phyloP scores from a whole-genome alignment of 768 basidiomycete genomes.

The Trametes maxima region DNA sequence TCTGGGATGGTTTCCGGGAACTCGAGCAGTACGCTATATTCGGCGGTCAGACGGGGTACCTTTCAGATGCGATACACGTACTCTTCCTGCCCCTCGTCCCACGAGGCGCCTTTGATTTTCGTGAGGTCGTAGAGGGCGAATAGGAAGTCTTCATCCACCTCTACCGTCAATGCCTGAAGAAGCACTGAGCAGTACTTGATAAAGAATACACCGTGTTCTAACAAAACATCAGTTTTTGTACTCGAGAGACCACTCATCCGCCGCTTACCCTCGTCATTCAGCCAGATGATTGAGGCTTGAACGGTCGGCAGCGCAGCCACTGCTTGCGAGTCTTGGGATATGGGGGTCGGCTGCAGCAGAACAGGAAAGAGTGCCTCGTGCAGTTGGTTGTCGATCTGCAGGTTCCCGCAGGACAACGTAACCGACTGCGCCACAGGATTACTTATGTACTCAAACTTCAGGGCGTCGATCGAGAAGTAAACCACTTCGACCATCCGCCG shows the following conservation, averaged over 20 bases:
- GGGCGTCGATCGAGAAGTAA: slow-evolving; percentile 75
- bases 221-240: not conserved
- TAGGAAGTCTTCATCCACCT: slow-evolving; percentile 96
- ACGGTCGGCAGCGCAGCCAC: slow-evolving; percentile 86
- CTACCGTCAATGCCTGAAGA: slow-evolving; percentile 91
- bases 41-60: not conserved
- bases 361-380: slow-evolving; percentile 96
- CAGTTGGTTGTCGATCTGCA: slow-evolving; percentile 97
- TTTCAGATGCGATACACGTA: slow-evolving; percentile 39
- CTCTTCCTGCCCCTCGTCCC: slow-evolving; percentile 81
- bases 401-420: slow-evolving; percentile 77
- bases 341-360: slow-evolving; percentile 89
- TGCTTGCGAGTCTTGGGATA: slow-evolving; percentile 72
- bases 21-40: slow-evolving; percentile 67
- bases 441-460: slow-evolving; percentile 85
- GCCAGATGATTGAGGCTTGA: slow-evolving; percentile 83
- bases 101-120: slow-evolving; percentile 88
- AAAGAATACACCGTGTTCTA: slow-evolving; percentile 98
- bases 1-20: slow-evolving; percentile 70
- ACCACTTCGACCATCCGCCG: slow-evolving; percentile 85
- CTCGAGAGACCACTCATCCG: not conserved
- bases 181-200: slow-evolving; percentile 96
- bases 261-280: slow-evolving; percentile 86
- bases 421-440: slow-evolving; percentile 79
- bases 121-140: slow-evolving; percentile 91